Evolutionary conservation across 176 grass and related monocot genomes (phyloP), one percentile per base, ranked within the genome.

Genomic region (Hordeum marinum): DNA sequence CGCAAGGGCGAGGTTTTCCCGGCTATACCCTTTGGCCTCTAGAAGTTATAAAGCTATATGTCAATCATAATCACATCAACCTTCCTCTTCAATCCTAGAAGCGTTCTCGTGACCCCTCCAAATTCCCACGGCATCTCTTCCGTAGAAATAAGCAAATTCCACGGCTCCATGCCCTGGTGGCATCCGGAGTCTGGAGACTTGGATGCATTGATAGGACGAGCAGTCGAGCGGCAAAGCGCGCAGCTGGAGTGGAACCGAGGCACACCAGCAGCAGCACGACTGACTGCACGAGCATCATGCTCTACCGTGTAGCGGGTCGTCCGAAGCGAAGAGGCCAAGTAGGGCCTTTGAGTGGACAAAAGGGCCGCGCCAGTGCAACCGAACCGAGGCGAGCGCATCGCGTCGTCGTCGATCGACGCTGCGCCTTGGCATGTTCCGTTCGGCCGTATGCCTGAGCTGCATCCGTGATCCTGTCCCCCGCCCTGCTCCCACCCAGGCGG

Each of bases 341-440:
- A 29, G 45, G 24, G 32, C 2, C 24, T 40, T 35, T 5, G 58
- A 34, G 39, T 65, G n/a, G 79, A 54, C n/a, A 78, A 67, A 80
- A 74, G 37, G 52, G 63, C 50, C 60, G 63, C 26, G 46, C 15
- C 82, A 36, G 29, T 32, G 43, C 15, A 82, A 21, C 18, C 18
- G 18, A 69, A 69, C 67, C 68, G 37, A 14, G 21, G 5, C 26
- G 4, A 41, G 6, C 18, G 2, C 42, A 40, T 59, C 37, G 48
- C 72, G 18, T 46, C 62, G 13, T n/a, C 63, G 48, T 52, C 15
- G 48, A 52, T 18, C 48, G 48, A 72, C 67, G 35, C 59, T 57
- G 42, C 77, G 42, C 77, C 36, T 87, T 78, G 86, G 86, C 72
- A 27, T 62, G 36, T 31, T 14, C 43, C 85, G 46, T 10, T 75